These are phyloP conservation scores for Pleurotus eryngii DNA, from an alignment of 768 basidiomycete species.

Conservation along the genomic window DNA sequence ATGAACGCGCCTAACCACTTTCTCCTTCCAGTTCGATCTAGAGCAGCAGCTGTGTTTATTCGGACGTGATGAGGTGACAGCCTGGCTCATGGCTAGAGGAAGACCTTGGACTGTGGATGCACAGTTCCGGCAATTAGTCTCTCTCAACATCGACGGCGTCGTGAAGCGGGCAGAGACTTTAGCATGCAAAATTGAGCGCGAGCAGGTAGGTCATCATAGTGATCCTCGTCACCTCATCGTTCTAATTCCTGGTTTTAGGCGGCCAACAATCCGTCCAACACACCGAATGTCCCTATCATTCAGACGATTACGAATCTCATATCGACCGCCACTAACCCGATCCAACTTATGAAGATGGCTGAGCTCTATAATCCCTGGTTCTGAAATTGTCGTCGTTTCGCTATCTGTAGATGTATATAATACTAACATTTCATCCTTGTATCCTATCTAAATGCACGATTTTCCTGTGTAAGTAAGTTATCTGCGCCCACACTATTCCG, in stretches of 20 bases:
- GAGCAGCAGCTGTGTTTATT: conserved; percentile 91
- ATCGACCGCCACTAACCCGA: conserved; percentile 81
- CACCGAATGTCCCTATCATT: conserved; percentile 52
- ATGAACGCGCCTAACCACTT: background rate
- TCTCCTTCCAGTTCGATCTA: conserved; percentile 67
- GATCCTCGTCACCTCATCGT: background rate
- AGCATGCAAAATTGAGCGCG: conserved; percentile 84
- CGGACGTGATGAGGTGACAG: conserved; percentile 87
- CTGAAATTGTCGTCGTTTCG: conserved; percentile 29
- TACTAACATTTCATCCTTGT: too few species aligned
- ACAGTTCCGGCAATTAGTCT: conserved; percentile 51
- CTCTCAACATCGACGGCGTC: conserved; percentile 60
- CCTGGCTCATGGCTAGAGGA: conserved; percentile 62
- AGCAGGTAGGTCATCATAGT: conserved; percentile 49
- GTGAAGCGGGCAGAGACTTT: conserved; percentile 79
- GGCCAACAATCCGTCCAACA: conserved; percentile 30
- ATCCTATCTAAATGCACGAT: too few species aligned
- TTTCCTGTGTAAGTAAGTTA: too few species aligned
- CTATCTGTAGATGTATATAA: too few species aligned
- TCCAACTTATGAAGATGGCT: conserved; percentile 80
- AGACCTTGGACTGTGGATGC: conserved; percentile 57
- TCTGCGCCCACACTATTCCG: too few species aligned
- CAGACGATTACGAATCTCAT: conserved; percentile 84
- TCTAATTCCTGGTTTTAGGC: conserved; percentile 22
- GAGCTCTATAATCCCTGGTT: conserved; percentile 89